Evolutionary conservation across 2,329 filamentous ascomycete genomes (phyloP).

Genomic region (Emmonsia crescens): DNA sequence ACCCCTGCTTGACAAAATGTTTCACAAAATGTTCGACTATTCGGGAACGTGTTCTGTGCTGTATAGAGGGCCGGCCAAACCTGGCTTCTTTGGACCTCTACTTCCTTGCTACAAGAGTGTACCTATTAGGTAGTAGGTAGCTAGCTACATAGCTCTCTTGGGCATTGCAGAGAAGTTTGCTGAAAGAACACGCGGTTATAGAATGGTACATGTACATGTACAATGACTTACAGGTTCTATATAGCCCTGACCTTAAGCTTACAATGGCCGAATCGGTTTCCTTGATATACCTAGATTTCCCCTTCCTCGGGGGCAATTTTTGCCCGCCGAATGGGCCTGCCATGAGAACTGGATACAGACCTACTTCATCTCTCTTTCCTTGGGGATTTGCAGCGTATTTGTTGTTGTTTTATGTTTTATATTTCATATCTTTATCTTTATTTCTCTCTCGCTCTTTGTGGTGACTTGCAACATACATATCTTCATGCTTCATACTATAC

Average conservation of each 20-base stretch:
- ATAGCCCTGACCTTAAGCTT: too few relatives aligned
- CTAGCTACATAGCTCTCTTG: too few relatives aligned
- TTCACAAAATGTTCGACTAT: not conserved
- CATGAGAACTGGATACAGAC: not conserved
- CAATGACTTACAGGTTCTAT: not conserved
- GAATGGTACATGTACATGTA: too few relatives aligned
- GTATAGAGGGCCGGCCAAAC: not conserved
- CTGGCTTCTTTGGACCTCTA: not conserved
- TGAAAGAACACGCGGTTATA: not conserved
- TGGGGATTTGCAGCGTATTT: not conserved
- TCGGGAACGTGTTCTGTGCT: not conserved
- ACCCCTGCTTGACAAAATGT: too few relatives aligned
- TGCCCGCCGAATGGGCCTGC: not conserved
- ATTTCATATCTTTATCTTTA: not conserved
- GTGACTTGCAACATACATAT: too few relatives aligned
- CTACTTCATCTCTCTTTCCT: not conserved
- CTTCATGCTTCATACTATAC: not conserved
- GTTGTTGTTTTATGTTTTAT: not conserved
- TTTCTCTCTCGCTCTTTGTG: not conserved
- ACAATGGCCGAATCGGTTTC: too few relatives aligned
- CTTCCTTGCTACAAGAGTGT: not conserved
- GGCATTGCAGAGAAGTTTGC: not conserved
- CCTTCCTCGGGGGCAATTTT: not conserved
- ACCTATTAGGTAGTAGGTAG: too few relatives aligned
- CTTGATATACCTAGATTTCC: not conserved